phyloP scores from a whole-genome alignment of 306 rosid genomes.

The Vigna trinervia region DNA sequence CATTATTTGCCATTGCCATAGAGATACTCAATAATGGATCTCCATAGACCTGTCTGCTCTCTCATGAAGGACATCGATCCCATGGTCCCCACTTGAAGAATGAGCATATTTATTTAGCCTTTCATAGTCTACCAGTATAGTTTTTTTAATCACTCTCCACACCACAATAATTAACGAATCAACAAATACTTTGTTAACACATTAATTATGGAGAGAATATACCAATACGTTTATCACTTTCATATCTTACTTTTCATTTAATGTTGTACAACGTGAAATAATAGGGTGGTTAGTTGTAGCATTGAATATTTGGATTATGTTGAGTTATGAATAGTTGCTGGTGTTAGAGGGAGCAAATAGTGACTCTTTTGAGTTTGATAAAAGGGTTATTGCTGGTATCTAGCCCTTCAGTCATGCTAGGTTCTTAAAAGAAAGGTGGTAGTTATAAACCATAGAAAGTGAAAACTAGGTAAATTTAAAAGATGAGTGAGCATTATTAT shows the following conservation, averaged over 20 bases:
- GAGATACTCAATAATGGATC: slow-evolving; percentile 56
- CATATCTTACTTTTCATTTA: not conserved
- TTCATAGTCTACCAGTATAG: not conserved
- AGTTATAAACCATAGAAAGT: not conserved
- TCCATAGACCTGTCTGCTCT: slow-evolving; percentile 43
- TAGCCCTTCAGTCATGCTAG: slow-evolving; percentile 36
- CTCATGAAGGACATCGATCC: not conserved
- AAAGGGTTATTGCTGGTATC: slow-evolving; percentile 42
- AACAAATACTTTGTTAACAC: not conserved
- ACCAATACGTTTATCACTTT: not conserved
- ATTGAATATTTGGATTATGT: not conserved
- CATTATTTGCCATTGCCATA: slow-evolving; percentile 42
- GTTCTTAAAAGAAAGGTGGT: slow-evolving; percentile 16
- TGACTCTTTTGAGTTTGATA: not conserved
- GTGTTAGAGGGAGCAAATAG: slow-evolving; percentile 49
- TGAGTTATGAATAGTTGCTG: slow-evolving; percentile 28
- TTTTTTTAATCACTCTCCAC: not conserved
- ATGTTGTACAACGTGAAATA: slow-evolving; percentile 12
- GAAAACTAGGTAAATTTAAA: not conserved
- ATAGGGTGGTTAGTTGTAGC: slow-evolving; percentile 28
- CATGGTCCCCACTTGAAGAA: slow-evolving; percentile 51
- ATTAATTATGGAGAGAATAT: not conserved
- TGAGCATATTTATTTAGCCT: slow-evolving; percentile 15
- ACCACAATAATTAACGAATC: not conserved
- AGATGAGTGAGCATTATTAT: not conserved